Evolutionary conservation across 2,329 filamentous ascomycete species (phyloP), one percentile per base, ranked within the genome.

Genomic region (Sclerotinia glacialis): DNA sequence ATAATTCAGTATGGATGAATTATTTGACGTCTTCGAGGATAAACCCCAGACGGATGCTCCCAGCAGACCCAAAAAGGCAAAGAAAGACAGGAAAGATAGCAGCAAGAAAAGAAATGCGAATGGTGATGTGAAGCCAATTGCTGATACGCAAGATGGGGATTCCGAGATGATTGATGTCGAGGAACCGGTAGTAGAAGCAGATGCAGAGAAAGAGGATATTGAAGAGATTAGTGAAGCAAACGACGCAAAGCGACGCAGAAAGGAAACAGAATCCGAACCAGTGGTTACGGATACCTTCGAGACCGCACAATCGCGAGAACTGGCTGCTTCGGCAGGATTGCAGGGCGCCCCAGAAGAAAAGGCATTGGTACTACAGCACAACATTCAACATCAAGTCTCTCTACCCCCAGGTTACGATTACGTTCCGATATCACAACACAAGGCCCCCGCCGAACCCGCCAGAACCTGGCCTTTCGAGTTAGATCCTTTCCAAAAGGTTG

Each of bases 351-450:
- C 74, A 52, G 72, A 74, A 40, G 73, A 76, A 46, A 72, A 73
- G 37, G 89, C 92, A 7, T 86, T 99, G 37, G 89, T 96, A 28
- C 80, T 99, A 63, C 94, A 92, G 56, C 96, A 99, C 81, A 97
- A 99, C 81, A 96, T 99, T 73, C 93, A 96, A 79, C 95, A 99
- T 83, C 94, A 99, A 80, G 95, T 98, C 72, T 92, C 95, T 16
- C 83, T 99, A 26, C 95, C 95, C 2, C 93, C 94, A 12, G 92
- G 96, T 77, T 96, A 96, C 81, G 90, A 93, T 77, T 97, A 97
- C 76, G 84, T 96, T 23, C 94, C 94, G n/a, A 91, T 99, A 64
- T 96, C 93, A 28, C 85, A 96, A 79, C 95, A 99, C 83, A 93
- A 93, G 78, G 83, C 92, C n/a, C 93, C 94, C 14, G 90, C 89